Percentiles rank a stretch among this genome's conserved stretches.
phyloP scores from a whole-genome alignment of 257 asterid species.

The Forsythia suspensa region DNA sequence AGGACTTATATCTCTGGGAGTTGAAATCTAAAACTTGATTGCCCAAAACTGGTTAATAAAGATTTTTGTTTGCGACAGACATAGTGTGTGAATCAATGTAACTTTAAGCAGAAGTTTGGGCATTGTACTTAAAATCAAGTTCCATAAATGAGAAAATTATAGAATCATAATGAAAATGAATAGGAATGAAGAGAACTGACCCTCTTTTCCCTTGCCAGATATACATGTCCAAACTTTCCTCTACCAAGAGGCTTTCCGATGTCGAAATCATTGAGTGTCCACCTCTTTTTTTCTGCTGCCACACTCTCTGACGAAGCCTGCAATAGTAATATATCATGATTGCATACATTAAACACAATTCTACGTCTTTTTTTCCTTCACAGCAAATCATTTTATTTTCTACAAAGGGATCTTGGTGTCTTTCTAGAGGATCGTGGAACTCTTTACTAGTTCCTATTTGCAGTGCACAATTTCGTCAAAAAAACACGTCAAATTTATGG shows the following conservation, averaged over 20 bases:
- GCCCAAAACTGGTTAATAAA: not conserved
- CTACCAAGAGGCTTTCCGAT: conserved; percentile 93
- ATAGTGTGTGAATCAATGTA: not conserved
- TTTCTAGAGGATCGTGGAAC: not conserved
- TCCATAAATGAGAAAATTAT: conserved; percentile 3
- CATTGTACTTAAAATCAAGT: not conserved
- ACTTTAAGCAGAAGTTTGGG: not conserved
- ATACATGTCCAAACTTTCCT: conserved; percentile 93
- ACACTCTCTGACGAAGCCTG: conserved; percentile 56
- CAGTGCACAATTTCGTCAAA: not conserved
- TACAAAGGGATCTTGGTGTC: not conserved
- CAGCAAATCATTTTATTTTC: not conserved
- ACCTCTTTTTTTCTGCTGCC: conserved; percentile 63
- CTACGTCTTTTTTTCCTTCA: not conserved
- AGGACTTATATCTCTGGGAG: not conserved
- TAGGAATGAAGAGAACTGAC: conserved; percentile 32
- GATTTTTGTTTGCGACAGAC: not conserved
- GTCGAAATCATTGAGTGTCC: conserved; percentile 77
- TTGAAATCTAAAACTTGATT: not conserved
- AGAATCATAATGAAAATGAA: not conserved
- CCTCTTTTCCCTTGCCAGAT: conserved; percentile 84
- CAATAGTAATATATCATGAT: conserved; percentile 8
- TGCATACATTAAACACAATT: not conserved
- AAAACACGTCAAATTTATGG: no score
- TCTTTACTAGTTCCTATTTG: not conserved